These are phyloP conservation scores for Fusarium sp. DNA, from an alignment of 2,329 filamentous ascomycete genomes.

Conservation along the genomic window DNA sequence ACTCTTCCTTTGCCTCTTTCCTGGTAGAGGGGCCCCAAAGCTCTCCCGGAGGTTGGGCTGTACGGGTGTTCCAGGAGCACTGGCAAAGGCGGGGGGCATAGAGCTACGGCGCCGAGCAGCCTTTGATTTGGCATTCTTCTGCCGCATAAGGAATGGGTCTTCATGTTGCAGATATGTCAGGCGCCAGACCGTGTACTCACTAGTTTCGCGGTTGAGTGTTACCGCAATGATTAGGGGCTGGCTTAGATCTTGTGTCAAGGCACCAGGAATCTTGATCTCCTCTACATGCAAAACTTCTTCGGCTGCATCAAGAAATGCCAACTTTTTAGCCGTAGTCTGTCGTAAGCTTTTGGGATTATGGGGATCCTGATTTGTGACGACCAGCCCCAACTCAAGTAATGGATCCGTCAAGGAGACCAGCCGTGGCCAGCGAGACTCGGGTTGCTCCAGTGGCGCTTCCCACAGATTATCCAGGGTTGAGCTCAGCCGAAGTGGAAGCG, in stretches of 20 bases:
- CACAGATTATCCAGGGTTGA: conserved; percentile 72
- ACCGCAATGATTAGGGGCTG: conserved; percentile 80
- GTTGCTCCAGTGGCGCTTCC: conserved; percentile 67
- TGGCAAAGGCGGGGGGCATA: conserved; percentile 78
- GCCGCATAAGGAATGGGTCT: conserved; percentile 66
- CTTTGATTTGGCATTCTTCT: conserved; percentile 63
- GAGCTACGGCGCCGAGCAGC: conserved; percentile 71
- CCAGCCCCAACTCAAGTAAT: conserved; percentile 85
- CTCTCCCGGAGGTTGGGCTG: conserved; percentile 82
- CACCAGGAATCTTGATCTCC: conserved; percentile 70
- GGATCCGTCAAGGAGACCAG: conserved; percentile 90
- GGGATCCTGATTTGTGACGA: conserved; percentile 74
- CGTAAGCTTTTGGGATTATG: conserved; percentile 47
- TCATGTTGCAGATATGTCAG: conserved; percentile 82
- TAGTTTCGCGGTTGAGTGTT: conserved; percentile 83
- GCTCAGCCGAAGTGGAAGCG: conserved; percentile 66
- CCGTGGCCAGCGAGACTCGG: conserved; percentile 76
- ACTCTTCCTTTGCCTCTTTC: conserved; percentile 68
- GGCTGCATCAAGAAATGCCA: conserved; percentile 76
- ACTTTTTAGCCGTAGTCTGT: conserved; percentile 59
- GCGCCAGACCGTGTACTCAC: conserved; percentile 88
- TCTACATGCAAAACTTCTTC: conserved; percentile 92
- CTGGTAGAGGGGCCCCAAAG: conserved; percentile 73
- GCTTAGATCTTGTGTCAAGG: conserved; percentile 54
- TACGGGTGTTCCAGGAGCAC: conserved; percentile 84